Evolutionary conservation across 768 basidiomycete genomes (phyloP), one percentile per base, ranked within the genome.

Genomic region (Pleurotus cornucopiae): DNA sequence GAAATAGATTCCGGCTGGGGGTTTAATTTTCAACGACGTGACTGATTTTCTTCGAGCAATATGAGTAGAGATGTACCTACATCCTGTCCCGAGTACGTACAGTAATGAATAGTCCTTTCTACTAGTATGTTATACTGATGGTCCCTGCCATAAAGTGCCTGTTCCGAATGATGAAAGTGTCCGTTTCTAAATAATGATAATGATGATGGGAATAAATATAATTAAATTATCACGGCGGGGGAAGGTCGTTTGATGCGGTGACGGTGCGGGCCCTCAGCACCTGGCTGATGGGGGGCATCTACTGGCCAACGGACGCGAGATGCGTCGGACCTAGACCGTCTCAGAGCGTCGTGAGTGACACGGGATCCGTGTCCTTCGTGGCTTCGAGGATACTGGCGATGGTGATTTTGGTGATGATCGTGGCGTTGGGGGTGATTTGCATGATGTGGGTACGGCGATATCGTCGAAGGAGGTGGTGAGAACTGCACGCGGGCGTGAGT

Each of bases 141-240:
- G 30, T 34, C 30, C 30, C 30, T 34, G 30, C 30, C 30, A 34
- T 11, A 11, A 34, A 34, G 30, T 11, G 30, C 2, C 30, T 34
- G 30, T 34, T 34, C 30, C 30, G 30, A 34, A 11, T 11, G 23
- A 25, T 34, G 30, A 9, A 3, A 34, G 30, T 34, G 30, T 30
- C 30, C 9, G 30, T 34, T 34, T 34, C 9, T 34, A 11, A 34
- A 34, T 34, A 34, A 34, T 34, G 30, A 34, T 34, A 34, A 34
- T 34, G 30, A 34, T 34, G 30, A 11, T 34, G 30, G 30, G 3
- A 34, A 34, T 34, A 34, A 34, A 34, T 34, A 34, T 34, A 11
- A 34, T 57, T 73, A 23, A 69, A 61, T 63, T 41, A 26, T 26
- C 37, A 54, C 44, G 25, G 41, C 41, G 20, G 41, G 41, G 6